phyloP scores from a whole-genome alignment of 2,329 filamentous ascomycete genomes.

The Trichoderma sp. region DNA sequence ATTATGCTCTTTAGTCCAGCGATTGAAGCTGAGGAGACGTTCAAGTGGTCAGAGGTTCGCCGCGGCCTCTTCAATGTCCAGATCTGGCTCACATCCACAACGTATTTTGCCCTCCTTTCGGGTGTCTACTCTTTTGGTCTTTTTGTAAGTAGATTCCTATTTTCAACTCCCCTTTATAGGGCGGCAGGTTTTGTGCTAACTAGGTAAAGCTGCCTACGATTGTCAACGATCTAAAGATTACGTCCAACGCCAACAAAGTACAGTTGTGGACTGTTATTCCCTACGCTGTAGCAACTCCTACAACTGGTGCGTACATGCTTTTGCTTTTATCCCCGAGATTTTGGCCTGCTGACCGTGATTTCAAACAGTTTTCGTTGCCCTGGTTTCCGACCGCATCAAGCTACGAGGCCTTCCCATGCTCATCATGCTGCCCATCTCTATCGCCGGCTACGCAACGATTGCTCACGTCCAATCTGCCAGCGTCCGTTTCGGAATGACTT shows the following conservation, averaged over 20 bases:
- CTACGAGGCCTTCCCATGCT: slow-evolving; percentile 62
- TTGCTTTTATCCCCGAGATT: rapidly evolving
- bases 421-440: slow-evolving; percentile 59
- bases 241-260: slow-evolving; percentile 53
- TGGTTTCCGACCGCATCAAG: slow-evolving; percentile 59
- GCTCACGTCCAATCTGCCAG: slow-evolving; percentile 51
- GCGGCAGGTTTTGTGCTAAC: neutral
- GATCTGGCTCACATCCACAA: slow-evolving; percentile 60
- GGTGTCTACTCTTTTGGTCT: slow-evolving; percentile 63
- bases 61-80: slow-evolving; percentile 60
- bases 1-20: slow-evolving; percentile 21
- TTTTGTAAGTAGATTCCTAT: slow-evolving; percentile 46
- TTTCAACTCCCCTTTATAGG: neutral
- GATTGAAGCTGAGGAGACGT: slow-evolving; percentile 42
- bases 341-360: neutral
- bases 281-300: slow-evolving; percentile 57
- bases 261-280: slow-evolving; percentile 64
- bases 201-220: slow-evolving; percentile 57
- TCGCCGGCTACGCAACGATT: slow-evolving; percentile 63
- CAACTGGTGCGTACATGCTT: slow-evolving; percentile 43
- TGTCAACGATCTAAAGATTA: slow-evolving; percentile 54
- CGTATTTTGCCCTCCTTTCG: slow-evolving; percentile 59
- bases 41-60: slow-evolving; percentile 59
- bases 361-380: slow-evolving; percentile 46
- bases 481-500: slow-evolving; percentile 63